These are phyloP conservation scores for Daldinia childiae DNA, from an alignment of 495 filamentous ascomycete species.

Conservation along the genomic window DNA sequence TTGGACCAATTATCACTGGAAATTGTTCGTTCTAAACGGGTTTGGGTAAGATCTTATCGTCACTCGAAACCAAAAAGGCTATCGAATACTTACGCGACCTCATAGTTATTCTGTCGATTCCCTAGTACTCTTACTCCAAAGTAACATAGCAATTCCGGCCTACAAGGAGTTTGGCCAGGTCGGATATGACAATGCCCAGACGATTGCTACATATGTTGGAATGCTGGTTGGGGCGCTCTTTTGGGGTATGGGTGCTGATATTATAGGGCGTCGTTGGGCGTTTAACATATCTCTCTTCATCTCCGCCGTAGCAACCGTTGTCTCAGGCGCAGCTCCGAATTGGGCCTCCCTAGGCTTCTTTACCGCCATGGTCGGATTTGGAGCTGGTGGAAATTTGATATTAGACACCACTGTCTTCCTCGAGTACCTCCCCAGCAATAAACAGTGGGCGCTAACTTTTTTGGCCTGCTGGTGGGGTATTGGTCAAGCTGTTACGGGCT, in stretches of 20 bases:
- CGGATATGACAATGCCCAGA: conserved; percentile 64
- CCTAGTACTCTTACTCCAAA: conserved; percentile 71
- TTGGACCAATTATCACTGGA: conserved; percentile 73
- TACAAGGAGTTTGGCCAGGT: conserved; percentile 65
- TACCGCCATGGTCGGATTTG: conserved; percentile 73
- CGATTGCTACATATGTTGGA: conserved; percentile 73
- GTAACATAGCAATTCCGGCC: conserved; percentile 67
- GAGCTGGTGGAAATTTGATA: conserved; percentile 77
- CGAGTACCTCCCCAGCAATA: conserved; percentile 78
- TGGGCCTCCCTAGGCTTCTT: conserved; percentile 73
- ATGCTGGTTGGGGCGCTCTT: conserved; percentile 78
- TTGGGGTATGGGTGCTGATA: conserved; percentile 81
- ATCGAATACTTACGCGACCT: conserved; percentile 14
- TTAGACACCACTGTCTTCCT: conserved; percentile 79
- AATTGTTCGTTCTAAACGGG: conserved; percentile 72
- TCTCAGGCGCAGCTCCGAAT: conserved; percentile 75
- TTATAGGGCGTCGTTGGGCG: conserved; percentile 75
- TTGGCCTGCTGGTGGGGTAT: conserved; percentile 83
- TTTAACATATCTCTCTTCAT: conserved; percentile 78
- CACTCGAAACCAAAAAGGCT: background rate
- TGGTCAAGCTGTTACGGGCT: conserved; percentile 73
- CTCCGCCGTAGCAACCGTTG: conserved; percentile 70
- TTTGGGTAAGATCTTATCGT: conserved; percentile 64
- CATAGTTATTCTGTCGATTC: conserved; percentile 74
- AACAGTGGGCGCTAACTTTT: conserved; percentile 80